Base-by-base conservation (phyloP, 1,139 yeast genomes). In the Candida albicans region DNA sequence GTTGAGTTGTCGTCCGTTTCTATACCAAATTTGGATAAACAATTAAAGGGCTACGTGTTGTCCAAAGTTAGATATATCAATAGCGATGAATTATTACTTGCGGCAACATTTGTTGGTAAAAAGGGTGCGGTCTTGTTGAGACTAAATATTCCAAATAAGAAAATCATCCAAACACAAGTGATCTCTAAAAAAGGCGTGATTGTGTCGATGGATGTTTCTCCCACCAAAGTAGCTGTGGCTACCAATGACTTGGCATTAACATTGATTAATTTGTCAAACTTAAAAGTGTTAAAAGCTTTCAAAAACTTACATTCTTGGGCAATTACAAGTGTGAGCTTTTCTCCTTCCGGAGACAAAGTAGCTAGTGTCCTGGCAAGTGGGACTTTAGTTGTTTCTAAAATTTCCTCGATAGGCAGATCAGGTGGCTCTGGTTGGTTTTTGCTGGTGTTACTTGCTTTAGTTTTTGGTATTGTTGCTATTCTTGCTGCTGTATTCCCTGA, bases 351-450 rank as follows among this genome's bases (percentile, higher is more conserved):
- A 11, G 67, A 77, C 34, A 70, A 77, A 44, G 67, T 90, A 40
- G 95, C 91, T 1, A 79, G 91, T 12, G 86, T 84, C 0, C 85
- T 96, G 38, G 95, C 95, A 2, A 88, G 95, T 2, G 85, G 87
- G 49, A 77, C 89, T 1, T 77, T 90, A 33, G 80, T 76, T 51
- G 81, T 89, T 6, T 67, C 82, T 47, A 73, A 70, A 46, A 61
- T 88, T 22, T 91, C 95, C 3, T 65, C 64, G n/a, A 73, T 72
- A 25, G 71, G 71, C 50, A 67, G 76, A 2, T 61, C 61, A 10
- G 71, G 79, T 1, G 69, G 70, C 39, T 77, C 85, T 1, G 43
- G 29, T 3, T 27, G 11, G 29, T 27, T 27, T 27, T 27, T 27
- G n/a, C 29, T 27, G 29, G 12, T 27, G 4, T 27, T 27, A 3